Evolutionary conservation across 768 basidiomycete genomes (phyloP).

Genomic region (Clitopilus passeckerianus): DNA sequence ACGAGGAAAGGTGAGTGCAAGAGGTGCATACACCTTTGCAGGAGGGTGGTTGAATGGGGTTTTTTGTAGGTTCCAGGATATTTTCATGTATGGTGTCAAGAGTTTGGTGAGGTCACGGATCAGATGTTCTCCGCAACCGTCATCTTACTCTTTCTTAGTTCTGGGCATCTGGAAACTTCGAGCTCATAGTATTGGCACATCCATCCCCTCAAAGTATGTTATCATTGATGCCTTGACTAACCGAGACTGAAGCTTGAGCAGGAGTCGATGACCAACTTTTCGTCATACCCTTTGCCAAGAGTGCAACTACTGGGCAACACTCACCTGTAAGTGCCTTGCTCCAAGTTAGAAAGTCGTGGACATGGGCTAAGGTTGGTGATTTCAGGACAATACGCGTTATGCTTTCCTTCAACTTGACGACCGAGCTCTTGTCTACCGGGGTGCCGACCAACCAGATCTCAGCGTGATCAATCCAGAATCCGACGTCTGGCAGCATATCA

Average conservation of each 20-base stretch:
- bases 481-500: slow-evolving; percentile 97
- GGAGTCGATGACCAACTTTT: slow-evolving; percentile 71
- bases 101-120: slow-evolving; percentile 52
- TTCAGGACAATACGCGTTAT: slow-evolving; percentile 90
- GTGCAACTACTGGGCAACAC: slow-evolving; percentile 87
- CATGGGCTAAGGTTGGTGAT: neutral
- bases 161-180: slow-evolving; percentile 92
- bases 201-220: slow-evolving; percentile 45
- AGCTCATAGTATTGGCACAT: slow-evolving; percentile 72
- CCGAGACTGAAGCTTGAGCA: slow-evolving; percentile 17
- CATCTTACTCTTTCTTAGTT: slow-evolving; percentile 46
- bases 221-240: neutral
- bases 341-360: neutral
- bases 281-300: slow-evolving; percentile 89
- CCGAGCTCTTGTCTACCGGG: slow-evolving; percentile 86
- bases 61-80: slow-evolving; percentile 59
- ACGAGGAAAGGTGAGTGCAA: slow-evolving; percentile 41
- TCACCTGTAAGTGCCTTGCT: slow-evolving; percentile 60
- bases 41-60: neutral
- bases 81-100: slow-evolving; percentile 79
- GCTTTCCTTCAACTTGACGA: slow-evolving; percentile 97
- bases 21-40: too few relatives aligned
- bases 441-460: slow-evolving; percentile 97
- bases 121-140: neutral
- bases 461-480: slow-evolving; percentile 97